A percentile compares a stretch with the other conserved stretches of the same genome.
Conservation (phyloP, 73 alveolate species). For the Durusdinium trenchii region DNA sequence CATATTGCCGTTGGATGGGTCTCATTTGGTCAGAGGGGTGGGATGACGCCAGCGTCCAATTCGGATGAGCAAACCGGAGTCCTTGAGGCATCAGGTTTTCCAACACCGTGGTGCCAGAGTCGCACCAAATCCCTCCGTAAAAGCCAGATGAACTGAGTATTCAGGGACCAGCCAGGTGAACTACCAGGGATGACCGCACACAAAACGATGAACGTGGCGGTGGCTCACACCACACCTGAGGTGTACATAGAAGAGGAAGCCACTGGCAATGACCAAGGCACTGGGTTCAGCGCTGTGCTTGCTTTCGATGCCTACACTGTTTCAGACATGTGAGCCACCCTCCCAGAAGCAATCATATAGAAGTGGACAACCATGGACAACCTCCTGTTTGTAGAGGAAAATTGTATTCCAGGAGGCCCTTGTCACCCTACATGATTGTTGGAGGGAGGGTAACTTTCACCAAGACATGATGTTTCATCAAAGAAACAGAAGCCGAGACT, state of each 20-base stretch:
- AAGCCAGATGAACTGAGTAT: too few relatives aligned
- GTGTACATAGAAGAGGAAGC: conserved; percentile 65
- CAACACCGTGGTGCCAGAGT: too few relatives aligned
- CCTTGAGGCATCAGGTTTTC: too few relatives aligned
- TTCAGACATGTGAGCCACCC: neutral
- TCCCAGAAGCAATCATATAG: neutral
- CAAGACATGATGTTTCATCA: neutral
- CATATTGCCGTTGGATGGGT: too few relatives aligned
- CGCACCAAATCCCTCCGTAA: too few relatives aligned
- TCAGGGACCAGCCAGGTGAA: neutral
- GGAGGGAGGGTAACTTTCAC: too few relatives aligned
- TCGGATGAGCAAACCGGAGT: too few relatives aligned
- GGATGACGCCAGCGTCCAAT: too few relatives aligned
- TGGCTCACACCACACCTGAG: neutral
- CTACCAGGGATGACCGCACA: too few relatives aligned
- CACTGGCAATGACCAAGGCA: conserved; percentile 74
- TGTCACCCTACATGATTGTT: neutral
- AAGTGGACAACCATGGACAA: neutral
- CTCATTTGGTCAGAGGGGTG: too few relatives aligned
- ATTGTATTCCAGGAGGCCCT: neutral
- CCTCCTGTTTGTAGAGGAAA: neutral
- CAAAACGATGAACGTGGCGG: too few relatives aligned
- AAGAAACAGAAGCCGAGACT: neutral
- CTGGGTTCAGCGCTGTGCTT: neutral
- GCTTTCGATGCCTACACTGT: neutral